Evolutionary conservation across 169 alveolate genomes (phyloP), one percentile per base, ranked within the genome.

Genomic region (Eimeria brunetti): DNA sequence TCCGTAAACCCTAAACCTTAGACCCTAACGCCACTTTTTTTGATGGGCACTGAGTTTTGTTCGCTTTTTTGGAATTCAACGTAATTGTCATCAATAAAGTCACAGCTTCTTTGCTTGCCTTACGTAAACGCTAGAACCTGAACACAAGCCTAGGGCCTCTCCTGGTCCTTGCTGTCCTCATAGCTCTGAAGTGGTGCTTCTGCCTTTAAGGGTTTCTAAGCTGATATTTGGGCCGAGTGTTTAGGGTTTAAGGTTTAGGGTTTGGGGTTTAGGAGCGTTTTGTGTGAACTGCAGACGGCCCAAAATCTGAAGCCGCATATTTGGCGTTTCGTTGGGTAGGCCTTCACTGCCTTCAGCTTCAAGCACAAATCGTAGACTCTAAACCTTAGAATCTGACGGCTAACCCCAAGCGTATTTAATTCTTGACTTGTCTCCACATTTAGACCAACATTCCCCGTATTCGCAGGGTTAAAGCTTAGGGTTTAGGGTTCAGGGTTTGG

Each of bases 241-340:
- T 76, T 36, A 76, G 60, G 58, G 86, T 9, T 81, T 81, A 30
- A 73, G 73, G 49, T 30, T 81, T 36, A 76, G 60, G 58, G 86
- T 9, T 81, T 81, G 11, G 89, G 73, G 49, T 30, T 81, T 81
- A 20, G n/a, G n/a, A 78, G 88, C 0, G 36, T 84, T 56, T 84
- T 56, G 22, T 81, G 89, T 36, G 89, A 49, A 33, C 60, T 84
- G 91, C 91, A 84, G 91, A 84, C 91, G 36, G 91, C 91, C 33
- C 75, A 33, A 33, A 53, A 84, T 38, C 36, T 84, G 60, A 84
- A 84, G 80, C 41, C 91, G 41, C 60, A 60, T 62, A 60, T 84
- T 18, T 84, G 58, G 80, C 75, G 91, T 6, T 60, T 60, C 51
- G 44, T 84, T 58, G 80, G 91, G 91, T 84, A 53, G 44, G 78